A percentile compares a stretch with the other conserved stretches of the same genome.
Evolutionary conservation across 352 stramenopile species (phyloP).

Genomic region (Aphanomyces astaci): DNA sequence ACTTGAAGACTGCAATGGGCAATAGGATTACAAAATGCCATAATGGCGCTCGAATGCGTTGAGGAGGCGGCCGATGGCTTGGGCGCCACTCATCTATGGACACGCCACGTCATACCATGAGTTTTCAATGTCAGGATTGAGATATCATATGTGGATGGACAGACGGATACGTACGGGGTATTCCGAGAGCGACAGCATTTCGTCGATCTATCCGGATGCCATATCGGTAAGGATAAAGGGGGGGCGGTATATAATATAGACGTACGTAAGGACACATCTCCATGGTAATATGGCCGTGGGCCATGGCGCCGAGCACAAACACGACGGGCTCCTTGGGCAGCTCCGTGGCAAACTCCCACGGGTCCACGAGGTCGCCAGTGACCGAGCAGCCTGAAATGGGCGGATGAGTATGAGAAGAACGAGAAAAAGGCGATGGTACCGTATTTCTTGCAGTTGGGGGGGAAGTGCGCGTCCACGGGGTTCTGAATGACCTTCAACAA

Average conservation of each 20-base stretch:
- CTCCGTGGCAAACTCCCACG: conserved; percentile 89
- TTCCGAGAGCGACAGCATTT: conserved; percentile 96
- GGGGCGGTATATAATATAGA: conserved; percentile 18
- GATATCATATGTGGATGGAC: too few species aligned
- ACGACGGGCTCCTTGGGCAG: conserved; percentile 91
- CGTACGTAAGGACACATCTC: conserved; percentile 95
- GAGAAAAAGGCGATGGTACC: conserved; percentile 31
- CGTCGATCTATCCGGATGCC: conserved; percentile 75
- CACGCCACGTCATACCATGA: background rate
- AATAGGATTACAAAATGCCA: conserved; percentile 94
- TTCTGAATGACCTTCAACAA: conserved; percentile 99
- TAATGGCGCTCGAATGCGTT: conserved; percentile 98
- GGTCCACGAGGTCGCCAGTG: conserved; percentile 92
- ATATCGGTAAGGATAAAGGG: conserved; percentile 7
- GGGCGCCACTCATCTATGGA: conserved; percentile 87
- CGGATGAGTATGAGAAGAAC: too few species aligned
- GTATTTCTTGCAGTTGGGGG: conserved; percentile 92
- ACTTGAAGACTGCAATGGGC: background rate
- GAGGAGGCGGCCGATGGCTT: conserved; percentile 94
- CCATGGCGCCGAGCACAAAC: conserved; percentile 98
- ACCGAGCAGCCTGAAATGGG: conserved; percentile 89
- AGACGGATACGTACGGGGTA: conserved; percentile 81
- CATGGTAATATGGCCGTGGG: conserved; percentile 92
- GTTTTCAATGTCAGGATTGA: too few species aligned
- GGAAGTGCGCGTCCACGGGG: conserved; percentile 95